Percentiles rank a stretch among this genome's conserved stretches.
Conservation (phyloP, 2,329 filamentous ascomycete genomes). For the Hypoxylon sp. region DNA sequence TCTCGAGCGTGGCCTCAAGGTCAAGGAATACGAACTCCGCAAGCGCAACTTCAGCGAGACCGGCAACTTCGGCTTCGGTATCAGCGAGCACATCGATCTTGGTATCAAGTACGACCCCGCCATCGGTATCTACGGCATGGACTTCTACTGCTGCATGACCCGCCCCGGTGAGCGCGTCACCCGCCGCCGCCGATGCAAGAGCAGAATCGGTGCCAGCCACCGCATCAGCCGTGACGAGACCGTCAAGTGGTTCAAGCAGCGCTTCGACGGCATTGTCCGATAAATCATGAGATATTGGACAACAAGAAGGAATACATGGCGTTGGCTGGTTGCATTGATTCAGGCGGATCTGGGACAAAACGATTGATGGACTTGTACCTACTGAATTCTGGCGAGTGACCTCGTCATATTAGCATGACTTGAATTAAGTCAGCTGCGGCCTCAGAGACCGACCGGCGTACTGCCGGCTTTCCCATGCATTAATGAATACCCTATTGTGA, state of each 20-base stretch:
- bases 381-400: constrained; percentile 60
- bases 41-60: constrained; percentile 99
- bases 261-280: constrained; percentile 99
- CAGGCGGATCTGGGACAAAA: constrained; percentile 61
- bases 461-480: constrained; percentile 69
- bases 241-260: constrained; percentile 92
- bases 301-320: constrained; percentile 52
- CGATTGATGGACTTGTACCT: constrained; percentile 59
- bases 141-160: constrained; percentile 99
- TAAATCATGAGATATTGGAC: constrained; percentile 69
- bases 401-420: constrained; percentile 68
- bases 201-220: constrained; percentile 88
- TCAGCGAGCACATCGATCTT: constrained; percentile 99
- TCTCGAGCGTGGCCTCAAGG: constrained; percentile 99
- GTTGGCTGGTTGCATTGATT: constrained; percentile 58
- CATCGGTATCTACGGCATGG: constrained; percentile 99
- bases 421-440: constrained; percentile 75
- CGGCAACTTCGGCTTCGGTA: constrained; percentile 99
- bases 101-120: constrained; percentile 99
- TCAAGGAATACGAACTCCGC: constrained; percentile 99
- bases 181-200: constrained; percentile 92
- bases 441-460: constrained; percentile 80
- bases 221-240: constrained; percentile 95
- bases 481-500: constrained; percentile 47
- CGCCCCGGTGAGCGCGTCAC: constrained; percentile 98